Evolutionary conservation across 768 basidiomycete species (phyloP).

Genomic region (Amanita thiersii): DNA sequence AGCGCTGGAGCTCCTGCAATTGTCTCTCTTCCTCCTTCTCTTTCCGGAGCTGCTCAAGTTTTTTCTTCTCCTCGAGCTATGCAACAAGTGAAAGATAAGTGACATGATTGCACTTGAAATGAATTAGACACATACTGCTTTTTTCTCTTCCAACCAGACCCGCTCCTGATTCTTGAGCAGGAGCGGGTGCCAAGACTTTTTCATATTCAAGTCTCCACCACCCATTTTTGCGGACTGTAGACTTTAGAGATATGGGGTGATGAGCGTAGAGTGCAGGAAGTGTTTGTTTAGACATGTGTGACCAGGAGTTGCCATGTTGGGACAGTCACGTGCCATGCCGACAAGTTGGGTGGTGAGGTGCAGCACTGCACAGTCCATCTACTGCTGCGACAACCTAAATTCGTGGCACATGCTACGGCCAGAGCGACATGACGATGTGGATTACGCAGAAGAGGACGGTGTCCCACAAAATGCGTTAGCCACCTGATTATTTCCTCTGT

Average conservation of each 20-base stretch:
- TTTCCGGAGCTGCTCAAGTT: constrained; percentile 91
- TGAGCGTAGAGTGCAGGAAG: neutral
- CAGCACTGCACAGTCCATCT: neutral
- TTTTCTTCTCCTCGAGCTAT: constrained; percentile 98
- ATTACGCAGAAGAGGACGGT: constrained; percentile 1
- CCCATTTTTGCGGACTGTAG: constrained; percentile 65
- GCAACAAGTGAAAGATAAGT: constrained; percentile 7
- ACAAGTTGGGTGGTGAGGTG: neutral
- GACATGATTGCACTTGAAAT: neutral
- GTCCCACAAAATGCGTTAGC: constrained; percentile 5
- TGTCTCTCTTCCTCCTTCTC: constrained; percentile 98
- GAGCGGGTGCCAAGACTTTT: constrained; percentile 99
- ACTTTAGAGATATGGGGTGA: constrained; percentile 12
- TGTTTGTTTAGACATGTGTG: neutral
- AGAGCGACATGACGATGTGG: constrained; percentile 6
- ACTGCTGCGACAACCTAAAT: neutral
- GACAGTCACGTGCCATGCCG: constrained; percentile 5
- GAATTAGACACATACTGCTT: constrained; percentile 65
- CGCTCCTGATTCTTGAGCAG: constrained; percentile 97
- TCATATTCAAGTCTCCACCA: constrained; percentile 98
- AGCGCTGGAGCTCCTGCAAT: constrained; percentile 87
- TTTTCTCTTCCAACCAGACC: constrained; percentile 99
- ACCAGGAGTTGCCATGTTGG: neutral
- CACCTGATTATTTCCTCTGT: constrained; percentile 7
- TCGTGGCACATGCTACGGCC: constrained; percentile 2